Evolutionary conservation across 208 protist species (phyloP).

Genomic region (Trypanosoma lewisi): DNA sequence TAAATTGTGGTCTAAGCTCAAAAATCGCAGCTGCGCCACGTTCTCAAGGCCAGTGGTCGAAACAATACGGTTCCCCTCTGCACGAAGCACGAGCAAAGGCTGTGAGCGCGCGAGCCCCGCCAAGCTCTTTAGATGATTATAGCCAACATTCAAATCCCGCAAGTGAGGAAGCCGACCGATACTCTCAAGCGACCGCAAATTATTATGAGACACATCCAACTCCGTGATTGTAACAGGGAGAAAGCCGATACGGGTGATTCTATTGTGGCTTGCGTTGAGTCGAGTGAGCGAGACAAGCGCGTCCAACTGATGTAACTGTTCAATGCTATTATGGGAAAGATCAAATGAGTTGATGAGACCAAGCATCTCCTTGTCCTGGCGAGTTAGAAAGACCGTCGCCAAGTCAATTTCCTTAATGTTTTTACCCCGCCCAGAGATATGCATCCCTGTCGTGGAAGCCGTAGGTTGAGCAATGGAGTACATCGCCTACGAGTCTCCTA

Average conservation of each 20-base stretch:
- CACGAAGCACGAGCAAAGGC: slow-evolving; percentile 63
- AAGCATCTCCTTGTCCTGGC: slow-evolving; percentile 56
- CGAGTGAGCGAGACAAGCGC: slow-evolving; percentile 47
- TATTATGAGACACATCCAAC: slow-evolving; percentile 79
- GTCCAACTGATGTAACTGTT: slow-evolving; percentile 49
- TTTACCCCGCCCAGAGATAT: slow-evolving; percentile 65
- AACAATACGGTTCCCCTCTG: slow-evolving; percentile 66
- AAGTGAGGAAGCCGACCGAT: slow-evolving; percentile 61
- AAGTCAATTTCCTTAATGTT: slow-evolving; percentile 80
- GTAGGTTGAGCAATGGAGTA: slow-evolving; percentile 17
- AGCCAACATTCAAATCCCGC: slow-evolving; percentile 70
- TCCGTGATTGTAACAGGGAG: slow-evolving; percentile 65
- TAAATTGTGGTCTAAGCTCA: slow-evolving; percentile 70
- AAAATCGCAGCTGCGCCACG: slow-evolving; percentile 41
- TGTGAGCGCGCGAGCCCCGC: slow-evolving; percentile 37
- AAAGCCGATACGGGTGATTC: slow-evolving; percentile 38
- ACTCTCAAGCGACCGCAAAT: slow-evolving; percentile 52
- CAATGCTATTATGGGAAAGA: slow-evolving; percentile 76
- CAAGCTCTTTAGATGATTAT: slow-evolving; percentile 64
- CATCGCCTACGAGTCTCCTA: not conserved
- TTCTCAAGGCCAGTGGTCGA: slow-evolving; percentile 53
- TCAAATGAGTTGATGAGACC: slow-evolving; percentile 77
- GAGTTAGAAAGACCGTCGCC: slow-evolving; percentile 50
- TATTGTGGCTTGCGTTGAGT: slow-evolving; percentile 77
- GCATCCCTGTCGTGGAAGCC: slow-evolving; percentile 34